Percentiles rank a stretch among this genome's conserved stretches.
These are phyloP conservation scores for Tuber brumale DNA, from an alignment of 495 filamentous ascomycete genomes.

Conservation along the genomic window DNA sequence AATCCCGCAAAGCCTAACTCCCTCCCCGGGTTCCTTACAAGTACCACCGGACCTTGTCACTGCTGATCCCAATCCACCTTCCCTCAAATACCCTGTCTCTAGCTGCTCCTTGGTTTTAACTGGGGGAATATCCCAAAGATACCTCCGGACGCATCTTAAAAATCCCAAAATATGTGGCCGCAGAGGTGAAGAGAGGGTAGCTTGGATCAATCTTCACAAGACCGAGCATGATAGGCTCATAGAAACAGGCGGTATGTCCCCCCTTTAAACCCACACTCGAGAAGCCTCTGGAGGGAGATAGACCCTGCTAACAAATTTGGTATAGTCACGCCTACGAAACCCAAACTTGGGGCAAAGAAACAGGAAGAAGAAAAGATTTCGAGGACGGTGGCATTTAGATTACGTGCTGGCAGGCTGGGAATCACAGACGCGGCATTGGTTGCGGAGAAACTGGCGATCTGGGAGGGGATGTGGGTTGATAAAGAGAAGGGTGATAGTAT, in stretches of 20 bases:
- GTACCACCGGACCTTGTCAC: background rate
- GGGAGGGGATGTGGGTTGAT: background rate
- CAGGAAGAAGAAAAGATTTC: background rate
- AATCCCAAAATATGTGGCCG: background rate
- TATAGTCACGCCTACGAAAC: background rate
- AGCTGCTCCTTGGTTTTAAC: background rate
- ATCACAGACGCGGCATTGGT: background rate
- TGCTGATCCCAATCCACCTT: background rate
- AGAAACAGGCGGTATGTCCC: background rate
- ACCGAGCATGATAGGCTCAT: background rate
- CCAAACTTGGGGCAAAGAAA: background rate
- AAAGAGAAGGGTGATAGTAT: background rate
- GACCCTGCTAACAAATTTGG: background rate
- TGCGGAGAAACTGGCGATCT: background rate
- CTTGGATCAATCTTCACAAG: background rate
- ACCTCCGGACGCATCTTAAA: background rate
- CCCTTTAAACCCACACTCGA: background rate
- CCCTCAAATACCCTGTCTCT: background rate
- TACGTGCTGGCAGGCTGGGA: background rate
- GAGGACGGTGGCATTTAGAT: background rate
- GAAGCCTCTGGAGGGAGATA: background rate
- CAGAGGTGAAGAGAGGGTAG: background rate
- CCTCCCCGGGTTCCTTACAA: background rate
- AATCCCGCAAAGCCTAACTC: background rate
- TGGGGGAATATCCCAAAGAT: background rate